Evolutionary conservation across 805 yeast genomes (phyloP).

Genomic region (Yarrowia porcina): DNA sequence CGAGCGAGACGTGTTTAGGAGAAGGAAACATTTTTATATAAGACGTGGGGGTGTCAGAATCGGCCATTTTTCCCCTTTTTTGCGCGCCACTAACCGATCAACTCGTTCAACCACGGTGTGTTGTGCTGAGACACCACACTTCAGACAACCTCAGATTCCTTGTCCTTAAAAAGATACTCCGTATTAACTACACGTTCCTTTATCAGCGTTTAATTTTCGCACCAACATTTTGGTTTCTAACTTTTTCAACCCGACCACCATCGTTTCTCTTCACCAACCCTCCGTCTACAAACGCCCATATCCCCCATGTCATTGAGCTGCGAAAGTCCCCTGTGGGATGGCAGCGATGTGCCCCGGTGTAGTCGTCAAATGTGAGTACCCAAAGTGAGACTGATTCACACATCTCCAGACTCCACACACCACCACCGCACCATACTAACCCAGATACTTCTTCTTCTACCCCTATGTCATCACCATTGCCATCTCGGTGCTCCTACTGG

Average conservation of each 20-base stretch:
- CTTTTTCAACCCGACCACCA: neutral
- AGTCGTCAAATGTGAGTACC: conserved; percentile 17
- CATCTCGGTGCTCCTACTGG: conserved; percentile 4
- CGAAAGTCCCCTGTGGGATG: conserved; percentile 26
- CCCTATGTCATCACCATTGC: conserved; percentile 6
- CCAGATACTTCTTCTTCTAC: conserved; percentile 23
- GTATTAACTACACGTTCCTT: neutral
- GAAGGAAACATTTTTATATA: neutral
- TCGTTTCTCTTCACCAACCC: neutral
- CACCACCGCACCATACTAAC: neutral
- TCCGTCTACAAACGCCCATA: neutral
- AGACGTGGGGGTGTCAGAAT: neutral
- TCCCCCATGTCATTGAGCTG: conserved; percentile 23
- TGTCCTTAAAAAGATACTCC: neutral
- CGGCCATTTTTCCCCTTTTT: no score
- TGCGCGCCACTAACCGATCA: neutral
- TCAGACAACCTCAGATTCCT: neutral
- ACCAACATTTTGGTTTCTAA: neutral
- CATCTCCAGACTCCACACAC: neutral
- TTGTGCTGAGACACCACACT: neutral
- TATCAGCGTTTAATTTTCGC: conserved; percentile 12
- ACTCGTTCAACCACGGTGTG: neutral
- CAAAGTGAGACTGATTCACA: neutral
- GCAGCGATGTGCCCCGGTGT: conserved; percentile 24
- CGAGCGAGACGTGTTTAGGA: neutral